These are phyloP conservation scores for Fusarium duplospermum DNA, from an alignment of 2,329 filamentous ascomycete genomes.

Conservation along the genomic window DNA sequence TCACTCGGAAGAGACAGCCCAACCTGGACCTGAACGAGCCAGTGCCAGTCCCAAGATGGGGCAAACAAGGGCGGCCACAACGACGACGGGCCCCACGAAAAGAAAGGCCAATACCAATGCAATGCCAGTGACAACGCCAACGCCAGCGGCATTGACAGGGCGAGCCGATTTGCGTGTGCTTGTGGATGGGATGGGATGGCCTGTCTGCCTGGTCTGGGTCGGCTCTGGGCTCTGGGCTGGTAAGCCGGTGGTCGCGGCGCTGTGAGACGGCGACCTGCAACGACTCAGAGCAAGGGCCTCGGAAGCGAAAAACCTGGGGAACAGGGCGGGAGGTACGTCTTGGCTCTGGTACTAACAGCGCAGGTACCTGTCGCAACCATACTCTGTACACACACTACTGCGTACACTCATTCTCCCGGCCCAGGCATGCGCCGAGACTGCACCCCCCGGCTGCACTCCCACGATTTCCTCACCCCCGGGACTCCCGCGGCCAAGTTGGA, in stretches of 20 bases:
- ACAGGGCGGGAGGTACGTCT: slow-evolving; percentile 42
- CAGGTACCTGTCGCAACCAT: slow-evolving; percentile 35
- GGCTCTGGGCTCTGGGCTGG: not conserved
- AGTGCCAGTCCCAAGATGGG: slow-evolving; percentile 17
- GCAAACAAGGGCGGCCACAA: slow-evolving; percentile 35
- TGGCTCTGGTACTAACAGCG: slow-evolving; percentile 38
- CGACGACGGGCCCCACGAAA: slow-evolving; percentile 13
- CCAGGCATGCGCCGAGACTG: slow-evolving; percentile 10
- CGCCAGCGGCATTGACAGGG: slow-evolving; percentile 35
- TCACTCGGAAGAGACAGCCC: slow-evolving; percentile 28
- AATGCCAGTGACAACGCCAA: slow-evolving; percentile 11
- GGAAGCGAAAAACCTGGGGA: slow-evolving; percentile 43
- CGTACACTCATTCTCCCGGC: not conserved
- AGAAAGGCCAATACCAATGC: slow-evolving; percentile 21
- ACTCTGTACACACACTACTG: slow-evolving; percentile 10
- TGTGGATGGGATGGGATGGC: slow-evolving; percentile 3
- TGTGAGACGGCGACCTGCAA: slow-evolving; percentile 35
- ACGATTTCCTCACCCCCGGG: slow-evolving; percentile 18
- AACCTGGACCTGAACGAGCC: slow-evolving; percentile 10
- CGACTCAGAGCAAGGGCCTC: slow-evolving; percentile 14
- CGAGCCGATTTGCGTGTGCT: slow-evolving; percentile 16
- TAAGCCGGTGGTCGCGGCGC: slow-evolving; percentile 12
- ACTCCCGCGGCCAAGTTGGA: slow-evolving; percentile 21
- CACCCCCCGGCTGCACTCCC: slow-evolving; percentile 22
- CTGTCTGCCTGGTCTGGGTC: not conserved